A percentile compares a stretch with the other conserved stretches of the same genome.
These are phyloP conservation scores for Talaromyces sp. DNA, from an alignment of 2,329 filamentous ascomycete species.

Conservation along the genomic window DNA sequence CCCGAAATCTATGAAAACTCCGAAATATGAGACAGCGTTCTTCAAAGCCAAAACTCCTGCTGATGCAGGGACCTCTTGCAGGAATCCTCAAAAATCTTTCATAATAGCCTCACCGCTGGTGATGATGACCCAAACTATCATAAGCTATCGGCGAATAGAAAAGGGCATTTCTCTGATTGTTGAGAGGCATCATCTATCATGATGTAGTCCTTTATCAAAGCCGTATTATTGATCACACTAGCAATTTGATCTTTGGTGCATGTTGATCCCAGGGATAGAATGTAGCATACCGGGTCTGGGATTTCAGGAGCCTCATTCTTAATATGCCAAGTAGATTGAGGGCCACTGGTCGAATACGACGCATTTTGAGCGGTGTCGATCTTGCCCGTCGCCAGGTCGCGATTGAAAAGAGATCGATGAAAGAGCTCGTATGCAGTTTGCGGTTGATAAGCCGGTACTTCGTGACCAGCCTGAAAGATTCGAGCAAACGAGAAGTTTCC, in stretches of 20 bases:
- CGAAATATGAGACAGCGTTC: no score
- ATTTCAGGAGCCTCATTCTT: constrained; percentile 48
- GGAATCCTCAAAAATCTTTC: no score
- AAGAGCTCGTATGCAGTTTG: constrained; percentile 59
- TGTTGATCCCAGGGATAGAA: constrained; percentile 39
- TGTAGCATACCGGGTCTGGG: constrained; percentile 50
- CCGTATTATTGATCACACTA: constrained; percentile 49
- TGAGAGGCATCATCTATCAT: constrained; percentile 34
- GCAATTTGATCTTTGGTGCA: constrained; percentile 51
- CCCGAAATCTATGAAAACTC: not conserved
- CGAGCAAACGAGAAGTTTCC: constrained; percentile 54
- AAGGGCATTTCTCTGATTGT: no score
- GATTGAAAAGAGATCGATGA: constrained; percentile 53
- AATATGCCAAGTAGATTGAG: constrained; percentile 45
- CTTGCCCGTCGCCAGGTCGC: constrained; percentile 59
- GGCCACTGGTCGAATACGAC: constrained; percentile 45
- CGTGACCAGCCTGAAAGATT: constrained; percentile 53
- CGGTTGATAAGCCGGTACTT: constrained; percentile 58
- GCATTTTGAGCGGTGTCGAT: constrained; percentile 38
- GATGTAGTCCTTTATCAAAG: constrained; percentile 51
- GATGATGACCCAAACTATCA: no score
- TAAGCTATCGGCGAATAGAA: no score
- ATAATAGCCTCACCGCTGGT: no score
- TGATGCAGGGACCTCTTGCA: not conserved
- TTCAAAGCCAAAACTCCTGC: not conserved